A percentile compares a stretch with the other conserved stretches of the same genome.
Conservation (phyloP, 2,329 filamentous ascomycete species). For the Metarhizium album region DNA sequence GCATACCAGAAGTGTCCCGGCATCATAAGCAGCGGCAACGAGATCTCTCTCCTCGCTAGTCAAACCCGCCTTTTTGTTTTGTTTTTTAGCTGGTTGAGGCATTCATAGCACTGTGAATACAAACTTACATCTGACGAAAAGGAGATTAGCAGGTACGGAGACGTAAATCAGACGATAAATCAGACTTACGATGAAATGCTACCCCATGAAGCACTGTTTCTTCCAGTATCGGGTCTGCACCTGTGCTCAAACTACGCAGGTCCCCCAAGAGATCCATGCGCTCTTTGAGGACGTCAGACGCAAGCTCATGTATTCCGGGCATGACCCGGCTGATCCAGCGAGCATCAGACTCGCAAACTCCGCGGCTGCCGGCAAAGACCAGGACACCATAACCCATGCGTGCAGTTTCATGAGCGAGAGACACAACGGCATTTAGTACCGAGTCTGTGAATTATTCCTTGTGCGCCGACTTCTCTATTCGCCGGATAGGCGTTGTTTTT, state of each 20-base stretch:
- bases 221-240: conserved; percentile 54
- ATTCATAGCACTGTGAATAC: neutral
- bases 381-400: conserved; percentile 58
- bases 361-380: conserved; percentile 62
- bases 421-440: conserved; percentile 58
- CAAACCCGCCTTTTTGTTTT: conserved; percentile 44
- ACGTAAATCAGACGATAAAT: neutral
- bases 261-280: conserved; percentile 56
- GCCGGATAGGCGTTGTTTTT: conserved; percentile 30
- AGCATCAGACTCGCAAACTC: conserved; percentile 58
- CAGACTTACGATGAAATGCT: conserved; percentile 59
- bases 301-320: conserved; percentile 37
- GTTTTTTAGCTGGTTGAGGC: conserved; percentile 20
- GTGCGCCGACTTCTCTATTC: conserved; percentile 44
- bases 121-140: conserved; percentile 25
- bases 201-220: conserved; percentile 56
- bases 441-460: conserved; percentile 55
- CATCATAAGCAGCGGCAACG: conserved; percentile 60
- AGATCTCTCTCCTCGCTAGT: conserved; percentile 67
- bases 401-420: conserved; percentile 59
- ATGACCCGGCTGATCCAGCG: conserved; percentile 56
- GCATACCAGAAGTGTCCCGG: conserved; percentile 56
- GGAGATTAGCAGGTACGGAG: neutral
- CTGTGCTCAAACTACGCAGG: conserved; percentile 53
- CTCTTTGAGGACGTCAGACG: conserved; percentile 39